Percentiles rank a stretch among this genome's conserved stretches.
Conservation (phyloP, 2,329 filamentous ascomycete species). For the Aspergillus puulaauensis region DNA sequence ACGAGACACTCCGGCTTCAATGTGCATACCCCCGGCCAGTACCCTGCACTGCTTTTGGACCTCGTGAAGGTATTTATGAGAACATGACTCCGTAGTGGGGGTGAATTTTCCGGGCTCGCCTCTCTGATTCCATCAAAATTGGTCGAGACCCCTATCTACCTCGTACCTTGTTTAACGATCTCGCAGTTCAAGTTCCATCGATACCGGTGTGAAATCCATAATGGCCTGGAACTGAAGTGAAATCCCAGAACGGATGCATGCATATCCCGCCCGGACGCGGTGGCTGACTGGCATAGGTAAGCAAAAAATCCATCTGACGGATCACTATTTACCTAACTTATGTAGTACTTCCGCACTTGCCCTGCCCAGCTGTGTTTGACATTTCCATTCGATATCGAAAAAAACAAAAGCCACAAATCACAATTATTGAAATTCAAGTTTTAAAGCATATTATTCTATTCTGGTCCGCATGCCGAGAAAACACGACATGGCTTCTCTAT, state of each 20-base stretch:
- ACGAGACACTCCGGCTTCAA: background rate
- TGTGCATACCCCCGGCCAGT: background rate
- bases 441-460: background rate
- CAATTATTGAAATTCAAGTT: background rate
- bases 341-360: too few relatives aligned
- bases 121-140: too few relatives aligned
- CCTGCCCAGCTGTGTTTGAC: background rate
- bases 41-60: background rate
- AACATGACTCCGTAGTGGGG: too few relatives aligned
- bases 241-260: background rate
- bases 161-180: too few relatives aligned
- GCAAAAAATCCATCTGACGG: background rate
- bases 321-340: too few relatives aligned
- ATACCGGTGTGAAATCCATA: background rate
- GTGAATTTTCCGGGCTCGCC: too few relatives aligned
- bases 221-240: background rate
- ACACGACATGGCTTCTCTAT: too few relatives aligned
- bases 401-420: background rate
- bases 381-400: background rate
- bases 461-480: too few relatives aligned
- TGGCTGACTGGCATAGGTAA: background rate
- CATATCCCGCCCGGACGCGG: too few relatives aligned
- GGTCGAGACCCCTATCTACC: too few relatives aligned
- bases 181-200: background rate
- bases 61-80: too few relatives aligned